Evolutionary conservation across 2,329 filamentous ascomycete genomes (phyloP).

Genomic region (Ophidiomyces ophidiicola): DNA sequence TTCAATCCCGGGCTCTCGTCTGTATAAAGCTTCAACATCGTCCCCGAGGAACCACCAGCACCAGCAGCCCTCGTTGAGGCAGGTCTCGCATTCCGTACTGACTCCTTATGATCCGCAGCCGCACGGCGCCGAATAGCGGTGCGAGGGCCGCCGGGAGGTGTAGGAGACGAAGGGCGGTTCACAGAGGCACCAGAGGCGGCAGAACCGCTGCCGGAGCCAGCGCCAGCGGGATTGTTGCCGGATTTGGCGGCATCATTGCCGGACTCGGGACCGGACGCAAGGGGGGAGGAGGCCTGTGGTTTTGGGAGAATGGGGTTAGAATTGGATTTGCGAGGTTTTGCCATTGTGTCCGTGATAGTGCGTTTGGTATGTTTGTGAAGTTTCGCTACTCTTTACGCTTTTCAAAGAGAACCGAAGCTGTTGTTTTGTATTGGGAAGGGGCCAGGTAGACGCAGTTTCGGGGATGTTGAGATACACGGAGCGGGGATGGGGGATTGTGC

Average conservation of each 20-base stretch:
- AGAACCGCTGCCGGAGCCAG: slow-evolving; percentile 44
- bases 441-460: not conserved
- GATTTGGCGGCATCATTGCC: slow-evolving; percentile 42
- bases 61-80: slow-evolving; percentile 87
- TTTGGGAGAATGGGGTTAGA: slow-evolving; percentile 1
- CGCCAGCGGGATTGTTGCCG: slow-evolving; percentile 23
- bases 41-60: slow-evolving; percentile 90
- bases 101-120: slow-evolving; percentile 93
- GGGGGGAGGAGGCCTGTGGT: slow-evolving; percentile 29
- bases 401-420: not conserved
- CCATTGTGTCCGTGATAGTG: no score
- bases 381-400: not conserved
- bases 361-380: no score
- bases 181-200: slow-evolving; percentile 59
- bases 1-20: slow-evolving; percentile 95
- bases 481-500: not conserved
- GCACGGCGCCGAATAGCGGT: slow-evolving; percentile 91
- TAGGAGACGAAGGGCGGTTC: slow-evolving; percentile 71
- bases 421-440: not conserved
- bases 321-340: slow-evolving; percentile 10
- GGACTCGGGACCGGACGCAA: slow-evolving; percentile 39
- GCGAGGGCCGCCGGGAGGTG: slow-evolving; percentile 83
- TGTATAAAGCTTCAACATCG: slow-evolving; percentile 98
- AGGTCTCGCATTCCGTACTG: slow-evolving; percentile 83
- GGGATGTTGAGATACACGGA: not conserved